A percentile compares a stretch with the other conserved stretches of the same genome.
Evolutionary conservation across 1,139 yeast genomes (phyloP).

Genomic region (Suhomyces ambrosiae): DNA sequence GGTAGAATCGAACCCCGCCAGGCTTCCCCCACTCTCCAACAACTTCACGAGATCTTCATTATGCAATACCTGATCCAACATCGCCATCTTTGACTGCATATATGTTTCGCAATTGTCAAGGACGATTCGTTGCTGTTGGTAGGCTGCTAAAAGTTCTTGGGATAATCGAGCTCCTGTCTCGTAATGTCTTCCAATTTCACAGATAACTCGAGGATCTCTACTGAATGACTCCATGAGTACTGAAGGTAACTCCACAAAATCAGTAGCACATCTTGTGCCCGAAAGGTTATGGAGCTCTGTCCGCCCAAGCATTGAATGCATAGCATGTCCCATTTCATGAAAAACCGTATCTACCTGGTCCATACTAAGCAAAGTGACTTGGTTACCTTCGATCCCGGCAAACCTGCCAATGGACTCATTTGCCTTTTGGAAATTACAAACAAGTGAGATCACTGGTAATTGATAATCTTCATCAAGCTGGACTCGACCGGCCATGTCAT

Average conservation of each 20-base stretch:
- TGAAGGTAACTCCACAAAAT: constrained; percentile 94
- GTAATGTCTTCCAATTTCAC: constrained; percentile 74
- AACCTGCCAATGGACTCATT: constrained; percentile 30
- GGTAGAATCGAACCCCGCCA: constrained; percentile 43
- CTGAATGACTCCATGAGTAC: constrained; percentile 94
- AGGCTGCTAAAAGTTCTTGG: constrained; percentile 46
- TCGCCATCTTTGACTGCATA: constrained; percentile 88
- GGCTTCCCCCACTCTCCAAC: constrained; percentile 14
- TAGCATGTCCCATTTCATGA: constrained; percentile 99
- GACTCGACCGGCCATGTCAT: constrained; percentile 41
- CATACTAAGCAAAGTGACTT: constrained; percentile 57
- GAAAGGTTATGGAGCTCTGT: constrained; percentile 88
- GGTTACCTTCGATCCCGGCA: constrained; percentile 27
- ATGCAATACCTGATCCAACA: constrained; percentile 82
- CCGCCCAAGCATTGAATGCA: constrained; percentile 95
- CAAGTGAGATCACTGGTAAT: constrained; percentile 84
- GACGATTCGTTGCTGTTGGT: constrained; percentile 54
- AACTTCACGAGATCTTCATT: constrained; percentile 39
- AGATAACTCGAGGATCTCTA: constrained; percentile 73
- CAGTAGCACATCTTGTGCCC: constrained; percentile 95
- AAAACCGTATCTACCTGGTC: constrained; percentile 90
- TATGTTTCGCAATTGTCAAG: constrained; percentile 75
- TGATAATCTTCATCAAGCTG: constrained; percentile 64
- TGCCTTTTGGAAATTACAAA: constrained; percentile 72
- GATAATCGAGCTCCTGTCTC: constrained; percentile 67